A percentile compares a stretch with the other conserved stretches of the same genome.
phyloP scores from a whole-genome alignment of 192 early-diverging fungal genomes.

The Coemansia sp. region DNA sequence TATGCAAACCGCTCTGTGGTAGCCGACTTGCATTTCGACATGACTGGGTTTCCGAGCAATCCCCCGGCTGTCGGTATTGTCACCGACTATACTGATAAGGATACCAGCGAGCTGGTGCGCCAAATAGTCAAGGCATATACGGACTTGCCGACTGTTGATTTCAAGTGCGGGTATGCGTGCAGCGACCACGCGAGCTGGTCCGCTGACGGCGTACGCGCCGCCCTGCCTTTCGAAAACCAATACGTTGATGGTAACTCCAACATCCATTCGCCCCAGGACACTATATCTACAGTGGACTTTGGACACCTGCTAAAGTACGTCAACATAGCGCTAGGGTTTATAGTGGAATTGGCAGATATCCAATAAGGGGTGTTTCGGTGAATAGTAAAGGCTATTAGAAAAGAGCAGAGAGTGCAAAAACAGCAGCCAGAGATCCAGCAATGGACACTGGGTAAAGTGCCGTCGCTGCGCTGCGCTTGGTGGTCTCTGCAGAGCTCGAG shows the following conservation, averaged over 20 bases:
- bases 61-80: conserved; percentile 71
- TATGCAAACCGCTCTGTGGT: conserved; percentile 61
- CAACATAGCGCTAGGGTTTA: conserved; percentile 71
- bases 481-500: too few species aligned
- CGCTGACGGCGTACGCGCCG: conserved; percentile 73
- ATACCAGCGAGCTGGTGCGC: conserved; percentile 12
- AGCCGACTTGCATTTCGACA: conserved; percentile 86
- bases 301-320: conserved; percentile 65
- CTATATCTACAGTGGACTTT: conserved; percentile 64
- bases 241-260: conserved; percentile 60
- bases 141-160: conserved; percentile 11
- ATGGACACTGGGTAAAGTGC: too few species aligned
- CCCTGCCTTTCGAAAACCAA: conserved; percentile 67
- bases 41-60: conserved; percentile 77
- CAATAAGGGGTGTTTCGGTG: too few species aligned
- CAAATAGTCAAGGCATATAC: conserved; percentile 19
- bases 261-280: conserved; percentile 76
- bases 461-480: too few species aligned
- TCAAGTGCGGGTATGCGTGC: conserved; percentile 48
- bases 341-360: conserved; percentile 62
- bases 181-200: conserved; percentile 89
- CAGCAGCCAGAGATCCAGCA: too few species aligned
- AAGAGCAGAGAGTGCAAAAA: background rate
- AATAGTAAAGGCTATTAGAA: too few species aligned
- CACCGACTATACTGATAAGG: conserved; percentile 69